Base-by-base conservation (phyloP, 148 eudicot genomes). In the Cornus controversa region DNA sequence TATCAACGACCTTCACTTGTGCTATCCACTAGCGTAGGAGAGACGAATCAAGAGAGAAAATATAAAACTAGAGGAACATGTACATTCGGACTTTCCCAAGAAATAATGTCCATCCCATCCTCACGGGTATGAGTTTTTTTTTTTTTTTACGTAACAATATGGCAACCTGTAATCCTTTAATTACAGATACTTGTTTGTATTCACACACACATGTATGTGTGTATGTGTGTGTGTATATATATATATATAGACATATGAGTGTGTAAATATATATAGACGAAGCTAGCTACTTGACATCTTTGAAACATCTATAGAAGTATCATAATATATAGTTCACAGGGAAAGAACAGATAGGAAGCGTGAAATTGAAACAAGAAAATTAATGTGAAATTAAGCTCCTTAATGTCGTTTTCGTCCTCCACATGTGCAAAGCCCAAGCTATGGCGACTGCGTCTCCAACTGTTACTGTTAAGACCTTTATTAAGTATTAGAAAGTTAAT, bases 391-490 rank as follows among this genome's bases (percentile, higher is more conserved):
- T 40, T 71, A 71, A 66, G 20, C 72, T 58, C 40, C 60, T 16
- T 37, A 71, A 70, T 8, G 57, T 50, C 57, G 37, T 42, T 36
- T 16, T 42, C 42, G 37, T 42, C 60, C 24, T 42, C 42, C 16
- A 24, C 79, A 70, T 75, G 75, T 64, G 79, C 75, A 75, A 1
- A 60, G 72, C 82, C 76, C 64, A 24, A 80, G 69, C 78, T 58
- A 74, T 80, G 82, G 69, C 82, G 77, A 80, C 54, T 80, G 62
- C 82, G 71, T 47, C 71, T 75, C 79, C 75, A 80, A 27, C 69
- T 47, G 23, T 50, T 7, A 45, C 0, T 47, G 23, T 69, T 27
- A 26, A 53, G 4, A 24, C 31, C 27, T 6, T 31, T 31, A 67
- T 67, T 7, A 29, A 67, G 28, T 67, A 29, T 34, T 67, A 67